A percentile compares a stretch with the other conserved stretches of the same genome.
Conservation (phyloP, 495 filamentous ascomycete species). For the Penicillium silybi region DNA sequence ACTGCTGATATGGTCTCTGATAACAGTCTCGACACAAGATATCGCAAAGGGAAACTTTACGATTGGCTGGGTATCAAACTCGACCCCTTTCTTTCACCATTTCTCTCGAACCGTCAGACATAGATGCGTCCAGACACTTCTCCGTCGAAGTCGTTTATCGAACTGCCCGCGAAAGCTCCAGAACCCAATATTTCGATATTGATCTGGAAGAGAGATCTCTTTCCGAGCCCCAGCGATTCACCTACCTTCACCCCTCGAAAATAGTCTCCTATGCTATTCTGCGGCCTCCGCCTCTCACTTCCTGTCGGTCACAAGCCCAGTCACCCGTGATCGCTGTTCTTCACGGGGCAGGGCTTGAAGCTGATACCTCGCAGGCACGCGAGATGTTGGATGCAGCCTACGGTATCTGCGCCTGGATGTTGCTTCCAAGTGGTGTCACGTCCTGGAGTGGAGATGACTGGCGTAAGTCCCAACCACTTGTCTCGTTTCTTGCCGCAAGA, state of each 20-base stretch:
- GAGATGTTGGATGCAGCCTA: constrained; percentile 46
- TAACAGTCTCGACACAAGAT: background rate
- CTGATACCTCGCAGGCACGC: constrained; percentile 41
- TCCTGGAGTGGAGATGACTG: constrained; percentile 63
- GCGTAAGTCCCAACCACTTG: constrained; percentile 37
- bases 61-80: background rate
- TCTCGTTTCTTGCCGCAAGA: background rate
- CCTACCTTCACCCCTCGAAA: constrained; percentile 52
- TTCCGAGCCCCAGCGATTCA: constrained; percentile 51
- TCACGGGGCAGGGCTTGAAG: constrained; percentile 58
- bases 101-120: background rate
- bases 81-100: background rate
- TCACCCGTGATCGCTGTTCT: constrained; percentile 15
- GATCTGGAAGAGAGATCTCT: constrained; percentile 7
- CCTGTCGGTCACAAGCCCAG: background rate
- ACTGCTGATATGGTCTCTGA: background rate
- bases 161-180: background rate
- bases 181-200: background rate
- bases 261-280: constrained; percentile 61
- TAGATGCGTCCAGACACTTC: background rate
- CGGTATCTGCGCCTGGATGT: constrained; percentile 52
- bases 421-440: constrained; percentile 58
- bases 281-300: constrained; percentile 45
- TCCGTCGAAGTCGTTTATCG: background rate
- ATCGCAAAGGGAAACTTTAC: background rate